Evolutionary conservation across 192 early-diverging fungal species (phyloP).

Genomic region (Geranomyces michiganensis): DNA sequence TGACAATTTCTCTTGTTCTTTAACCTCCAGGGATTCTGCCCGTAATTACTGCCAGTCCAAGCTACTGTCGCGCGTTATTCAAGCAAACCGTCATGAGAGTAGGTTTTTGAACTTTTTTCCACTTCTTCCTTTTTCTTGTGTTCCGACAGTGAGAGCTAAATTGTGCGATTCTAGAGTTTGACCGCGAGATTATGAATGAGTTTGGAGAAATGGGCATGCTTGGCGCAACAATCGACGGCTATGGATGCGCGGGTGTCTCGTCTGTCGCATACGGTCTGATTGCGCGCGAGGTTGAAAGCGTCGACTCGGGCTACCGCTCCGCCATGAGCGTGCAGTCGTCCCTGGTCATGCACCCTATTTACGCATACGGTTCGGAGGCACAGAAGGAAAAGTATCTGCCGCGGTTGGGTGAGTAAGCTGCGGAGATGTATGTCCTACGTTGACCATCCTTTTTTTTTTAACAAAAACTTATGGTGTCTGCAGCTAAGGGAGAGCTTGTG

Average conservation of each 20-base stretch:
- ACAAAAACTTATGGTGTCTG: no score
- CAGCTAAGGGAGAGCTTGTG: constrained; percentile 84
- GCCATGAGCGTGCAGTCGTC: constrained; percentile 99
- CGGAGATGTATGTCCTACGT: neutral
- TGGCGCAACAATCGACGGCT: constrained; percentile 92
- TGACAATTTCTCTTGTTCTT: neutral
- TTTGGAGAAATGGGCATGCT: constrained; percentile 93
- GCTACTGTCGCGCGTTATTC: constrained; percentile 80
- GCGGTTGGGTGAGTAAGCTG: constrained; percentile 61
- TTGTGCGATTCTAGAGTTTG: constrained; percentile 62
- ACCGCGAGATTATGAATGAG: constrained; percentile 87
- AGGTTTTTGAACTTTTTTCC: constrained; percentile 26
- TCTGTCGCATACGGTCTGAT: constrained; percentile 95
- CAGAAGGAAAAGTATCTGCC: constrained; percentile 94
- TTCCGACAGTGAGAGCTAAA: neutral
- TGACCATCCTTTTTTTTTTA: no score
- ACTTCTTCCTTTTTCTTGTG: neutral
- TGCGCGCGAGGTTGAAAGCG: constrained; percentile 93
- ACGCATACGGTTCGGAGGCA: constrained; percentile 87
- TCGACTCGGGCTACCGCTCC: constrained; percentile 95
- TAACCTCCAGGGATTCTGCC: constrained; percentile 67
- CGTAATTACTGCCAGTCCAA: constrained; percentile 86
- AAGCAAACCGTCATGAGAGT: constrained; percentile 88
- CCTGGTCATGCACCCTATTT: constrained; percentile 98
- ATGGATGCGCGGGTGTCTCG: constrained; percentile 96